Evolutionary conservation across 2,329 filamentous ascomycete genomes (phyloP).

Genomic region (Phyllosticta citrichinensis): DNA sequence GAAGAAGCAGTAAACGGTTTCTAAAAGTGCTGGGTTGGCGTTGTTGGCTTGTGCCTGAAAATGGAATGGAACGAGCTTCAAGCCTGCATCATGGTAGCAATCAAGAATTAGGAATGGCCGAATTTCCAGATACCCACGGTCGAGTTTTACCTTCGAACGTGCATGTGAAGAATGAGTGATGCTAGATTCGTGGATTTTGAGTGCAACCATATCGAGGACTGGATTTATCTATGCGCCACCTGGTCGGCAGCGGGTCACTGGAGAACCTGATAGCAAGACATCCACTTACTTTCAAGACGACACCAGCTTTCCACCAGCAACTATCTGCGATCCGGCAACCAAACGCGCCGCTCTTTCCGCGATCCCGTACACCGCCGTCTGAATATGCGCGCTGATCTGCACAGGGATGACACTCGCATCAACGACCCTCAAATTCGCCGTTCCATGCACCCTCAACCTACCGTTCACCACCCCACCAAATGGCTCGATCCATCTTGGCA

Average conservation of each 20-base stretch:
- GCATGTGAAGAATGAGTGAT: neutral
- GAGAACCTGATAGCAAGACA: too few relatives aligned
- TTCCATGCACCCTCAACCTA: conserved; percentile 17
- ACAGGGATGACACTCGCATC: conserved; percentile 22
- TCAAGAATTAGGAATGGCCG: conserved; percentile 9
- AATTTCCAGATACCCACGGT: conserved; percentile 8
- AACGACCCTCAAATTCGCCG: conserved; percentile 17
- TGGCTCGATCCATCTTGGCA: conserved; percentile 18
- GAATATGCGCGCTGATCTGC: conserved; percentile 6
- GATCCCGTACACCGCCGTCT: conserved; percentile 21
- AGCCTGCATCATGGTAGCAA: conserved; percentile 8
- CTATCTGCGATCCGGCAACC: conserved; percentile 11
- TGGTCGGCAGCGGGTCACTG: too few relatives aligned
- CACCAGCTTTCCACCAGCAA: neutral
- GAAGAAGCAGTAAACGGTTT: conserved; percentile 65
- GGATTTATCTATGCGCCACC: too few relatives aligned
- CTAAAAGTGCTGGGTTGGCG: conserved; percentile 11
- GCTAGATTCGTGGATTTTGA: neutral
- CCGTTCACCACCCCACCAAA: conserved; percentile 19
- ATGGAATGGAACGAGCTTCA: conserved; percentile 9
- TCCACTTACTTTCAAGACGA: neutral
- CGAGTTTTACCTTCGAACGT: neutral
- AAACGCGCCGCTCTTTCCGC: conserved; percentile 20
- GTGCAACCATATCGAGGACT: too few relatives aligned
- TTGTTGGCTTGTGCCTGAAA: conserved; percentile 8